These are phyloP conservation scores for Pichia sp. DNA, from an alignment of 1,139 yeast genomes.

Conservation along the genomic window DNA sequence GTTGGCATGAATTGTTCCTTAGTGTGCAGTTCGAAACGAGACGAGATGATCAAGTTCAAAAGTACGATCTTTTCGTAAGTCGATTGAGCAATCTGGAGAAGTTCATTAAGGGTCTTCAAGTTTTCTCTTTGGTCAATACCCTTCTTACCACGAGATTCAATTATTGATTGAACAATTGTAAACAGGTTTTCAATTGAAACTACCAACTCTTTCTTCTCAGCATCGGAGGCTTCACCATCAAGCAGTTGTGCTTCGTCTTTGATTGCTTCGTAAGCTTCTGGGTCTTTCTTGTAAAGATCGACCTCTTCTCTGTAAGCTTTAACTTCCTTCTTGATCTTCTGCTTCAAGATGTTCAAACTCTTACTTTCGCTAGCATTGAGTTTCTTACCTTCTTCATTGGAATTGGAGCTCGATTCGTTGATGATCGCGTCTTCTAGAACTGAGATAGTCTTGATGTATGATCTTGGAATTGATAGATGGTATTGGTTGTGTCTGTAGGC, in stretches of 20 bases:
- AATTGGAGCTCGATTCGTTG: conserved; percentile 50
- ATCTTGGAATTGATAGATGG: conserved; percentile 63
- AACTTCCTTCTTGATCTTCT: conserved; percentile 77
- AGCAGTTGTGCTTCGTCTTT: conserved; percentile 24
- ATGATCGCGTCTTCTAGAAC: conserved; percentile 68
- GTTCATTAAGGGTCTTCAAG: conserved; percentile 61
- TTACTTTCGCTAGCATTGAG: conserved; percentile 80
- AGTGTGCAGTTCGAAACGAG: conserved; percentile 77
- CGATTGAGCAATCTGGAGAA: conserved; percentile 48
- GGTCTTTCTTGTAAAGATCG: conserved; percentile 60
- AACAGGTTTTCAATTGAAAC: conserved; percentile 43
- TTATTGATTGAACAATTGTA: conserved; percentile 65
- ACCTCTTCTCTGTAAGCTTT: conserved; percentile 62
- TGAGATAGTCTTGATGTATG: conserved; percentile 64
- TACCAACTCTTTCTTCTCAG: conserved; percentile 34
- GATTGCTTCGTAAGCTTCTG: conserved; percentile 61
- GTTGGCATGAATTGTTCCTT: conserved; percentile 70
- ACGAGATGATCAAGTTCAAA: conserved; percentile 77
- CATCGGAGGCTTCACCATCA: conserved; percentile 22
- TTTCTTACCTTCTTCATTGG: conserved; percentile 49
- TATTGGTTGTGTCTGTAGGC: conserved; percentile 72
- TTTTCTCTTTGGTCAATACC: conserved; percentile 84
- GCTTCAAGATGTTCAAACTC: conserved; percentile 83
- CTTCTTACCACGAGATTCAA: conserved; percentile 94
- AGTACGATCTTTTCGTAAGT: conserved; percentile 77